Evolutionary conservation across 805 yeast species (phyloP).

Genomic region (Wickerhamiella cacticola): DNA sequence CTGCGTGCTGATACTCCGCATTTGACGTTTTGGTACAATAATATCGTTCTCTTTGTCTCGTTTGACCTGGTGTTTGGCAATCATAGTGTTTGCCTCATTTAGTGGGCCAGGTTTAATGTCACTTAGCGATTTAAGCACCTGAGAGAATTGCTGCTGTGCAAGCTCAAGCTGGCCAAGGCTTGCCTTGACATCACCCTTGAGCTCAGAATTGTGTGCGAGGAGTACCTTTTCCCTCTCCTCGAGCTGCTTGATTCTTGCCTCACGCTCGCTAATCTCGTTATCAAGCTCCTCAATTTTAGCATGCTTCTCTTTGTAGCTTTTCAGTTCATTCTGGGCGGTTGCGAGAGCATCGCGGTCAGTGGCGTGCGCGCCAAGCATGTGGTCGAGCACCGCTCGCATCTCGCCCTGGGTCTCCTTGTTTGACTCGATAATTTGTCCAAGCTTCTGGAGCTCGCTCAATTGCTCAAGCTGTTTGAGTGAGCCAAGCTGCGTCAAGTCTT

Average conservation of each 20-base stretch:
- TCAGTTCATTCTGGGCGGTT: not conserved
- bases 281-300: not conserved
- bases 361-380: constrained; percentile 1
- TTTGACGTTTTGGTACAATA: constrained; percentile 22
- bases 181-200: constrained; percentile 17
- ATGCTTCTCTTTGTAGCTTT: not conserved
- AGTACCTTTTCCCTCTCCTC: constrained; percentile 14
- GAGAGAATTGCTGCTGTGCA: constrained; percentile 17
- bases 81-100: constrained; percentile 17
- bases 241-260: constrained; percentile 14
- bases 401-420: not conserved
- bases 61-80: constrained; percentile 12
- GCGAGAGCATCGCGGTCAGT: not conserved
- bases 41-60: constrained; percentile 19
- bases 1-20: constrained; percentile 21
- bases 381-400: not conserved
- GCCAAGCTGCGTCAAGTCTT: too few species aligned
- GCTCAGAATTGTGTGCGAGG: constrained; percentile 12
- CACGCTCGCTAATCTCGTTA: constrained; percentile 6
- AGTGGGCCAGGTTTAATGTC: constrained; percentile 16
- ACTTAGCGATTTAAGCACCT: constrained; percentile 19
- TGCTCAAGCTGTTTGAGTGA: not conserved
- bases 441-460: not conserved
- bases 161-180: constrained; percentile 16
- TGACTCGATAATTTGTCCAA: not conserved